Evolutionary conservation across 768 basidiomycete genomes (phyloP).

Genomic region (Phallus indusiatus): DNA sequence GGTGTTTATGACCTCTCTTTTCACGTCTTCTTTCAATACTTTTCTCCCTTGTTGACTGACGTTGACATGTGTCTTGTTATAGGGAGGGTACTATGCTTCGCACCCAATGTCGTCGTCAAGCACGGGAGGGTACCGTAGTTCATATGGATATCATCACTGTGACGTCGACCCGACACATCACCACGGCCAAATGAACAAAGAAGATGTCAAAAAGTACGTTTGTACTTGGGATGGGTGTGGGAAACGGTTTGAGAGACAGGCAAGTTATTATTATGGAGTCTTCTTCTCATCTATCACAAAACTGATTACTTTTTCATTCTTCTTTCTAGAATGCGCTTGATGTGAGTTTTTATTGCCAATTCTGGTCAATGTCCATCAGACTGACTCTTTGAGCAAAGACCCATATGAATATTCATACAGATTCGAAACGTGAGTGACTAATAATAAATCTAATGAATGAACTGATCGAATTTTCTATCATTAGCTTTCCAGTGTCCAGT

Average conservation of each 20-base stretch:
- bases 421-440: not conserved
- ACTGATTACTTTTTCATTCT: not conserved
- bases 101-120: not conserved
- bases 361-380: too few relatives aligned
- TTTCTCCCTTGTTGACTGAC: too few relatives aligned
- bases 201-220: conserved; percentile 1
- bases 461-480: conserved; percentile 5
- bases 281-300: not conserved
- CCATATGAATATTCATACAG: not conserved
- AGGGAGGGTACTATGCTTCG: not conserved
- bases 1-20: not conserved
- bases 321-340: conserved; percentile 1
- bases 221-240: conserved; percentile 1
- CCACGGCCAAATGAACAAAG: not conserved
- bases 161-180: not conserved
- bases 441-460: not conserved
- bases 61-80: not conserved
- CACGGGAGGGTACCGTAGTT: not conserved
- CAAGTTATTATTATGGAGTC: not conserved
- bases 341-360: not conserved
- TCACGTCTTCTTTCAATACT: not conserved
- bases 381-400: conserved; percentile 26
- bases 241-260: conserved; percentile 5
- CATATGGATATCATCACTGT: not conserved
- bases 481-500: conserved; percentile 67